Conservation (phyloP, 2,329 filamentous ascomycete genomes). For the Xylaria sp. region DNA sequence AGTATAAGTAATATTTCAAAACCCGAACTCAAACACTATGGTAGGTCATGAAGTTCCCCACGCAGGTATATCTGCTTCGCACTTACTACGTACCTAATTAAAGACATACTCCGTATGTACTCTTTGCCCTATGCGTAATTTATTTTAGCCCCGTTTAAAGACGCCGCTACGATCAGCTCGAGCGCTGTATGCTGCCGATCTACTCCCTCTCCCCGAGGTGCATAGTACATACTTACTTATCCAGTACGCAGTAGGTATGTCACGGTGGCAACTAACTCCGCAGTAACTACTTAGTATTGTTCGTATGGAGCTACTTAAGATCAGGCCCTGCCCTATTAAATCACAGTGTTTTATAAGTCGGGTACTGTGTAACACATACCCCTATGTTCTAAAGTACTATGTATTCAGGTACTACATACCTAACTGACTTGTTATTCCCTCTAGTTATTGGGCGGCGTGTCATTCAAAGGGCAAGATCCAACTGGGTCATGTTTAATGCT, state of each 20-base stretch:
- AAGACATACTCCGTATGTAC: too few relatives aligned
- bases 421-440: not conserved
- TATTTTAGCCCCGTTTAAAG: too few relatives aligned
- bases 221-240: too few relatives aligned
- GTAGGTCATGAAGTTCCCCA: not conserved
- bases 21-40: not conserved
- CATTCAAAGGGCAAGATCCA: not conserved
- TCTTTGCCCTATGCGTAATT: too few relatives aligned
- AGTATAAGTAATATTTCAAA: too few relatives aligned
- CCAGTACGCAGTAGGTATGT: too few relatives aligned
- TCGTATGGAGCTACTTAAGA: too few relatives aligned
- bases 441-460: not conserved
- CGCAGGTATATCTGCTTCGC: not conserved
- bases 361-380: not conserved
- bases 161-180: not conserved
- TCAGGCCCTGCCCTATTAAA: not conserved
- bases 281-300: too few relatives aligned
- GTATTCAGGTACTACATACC: too few relatives aligned
- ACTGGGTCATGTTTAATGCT: not conserved
- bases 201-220: too few relatives aligned
- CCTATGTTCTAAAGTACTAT: not conserved
- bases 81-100: too few relatives aligned
- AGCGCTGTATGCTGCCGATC: constrained; percentile 1
- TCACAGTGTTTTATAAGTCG: not conserved
- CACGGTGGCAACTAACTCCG: too few relatives aligned